Base-by-base conservation (phyloP, 2,329 filamentous ascomycete species). In the Clonostachys sp. region DNA sequence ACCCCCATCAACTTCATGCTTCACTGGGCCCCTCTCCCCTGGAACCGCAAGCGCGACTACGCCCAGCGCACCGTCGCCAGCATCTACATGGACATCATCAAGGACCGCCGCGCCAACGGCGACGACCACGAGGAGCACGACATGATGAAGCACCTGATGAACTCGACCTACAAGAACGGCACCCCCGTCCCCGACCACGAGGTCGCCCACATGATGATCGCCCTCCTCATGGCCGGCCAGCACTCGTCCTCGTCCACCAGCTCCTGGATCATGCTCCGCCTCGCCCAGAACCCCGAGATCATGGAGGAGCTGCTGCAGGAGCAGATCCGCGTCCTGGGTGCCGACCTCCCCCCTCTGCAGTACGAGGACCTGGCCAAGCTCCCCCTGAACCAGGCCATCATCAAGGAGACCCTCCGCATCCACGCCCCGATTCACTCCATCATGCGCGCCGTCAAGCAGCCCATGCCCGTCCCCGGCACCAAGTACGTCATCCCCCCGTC, bases 381-480 rank as follows among this genome's bases (percentile, higher is more conserved):
- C 34, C 83, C 89, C 44, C 81, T 96, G 17, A 89, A 95, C 73
- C 78, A 85, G 57, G 86, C 89, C 58, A 84, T 95, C 53, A 80
- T 96, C 70, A 94, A 92, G 73, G 91, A 96, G 71, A 95, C 91
- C 4, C 84, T 96, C 38, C 87, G 91, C 53, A 76, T 96, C 14
- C 89, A 96, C 66, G 87, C 91, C 2, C 91, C 91, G 1, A 96
- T 97, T 60, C 91, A 96, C 78, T 94, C 89, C 45, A 95, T 97
- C 61, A 82, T 97, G 77, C 89, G 91, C 58, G 87, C 89, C 57
- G 92, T 96, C 65, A 96, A 92, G 73, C 81, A 83, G 55, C 90
- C 91, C 50, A 89, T 96, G 80, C 79, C 83, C 12, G 80, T 96
- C 24, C 83, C 90, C 33, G 88, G 87, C 54, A 95, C 89, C 40